Conservation (phyloP, 192 early-diverging fungal genomes). For the Borealophlyctis nickersoniae region DNA sequence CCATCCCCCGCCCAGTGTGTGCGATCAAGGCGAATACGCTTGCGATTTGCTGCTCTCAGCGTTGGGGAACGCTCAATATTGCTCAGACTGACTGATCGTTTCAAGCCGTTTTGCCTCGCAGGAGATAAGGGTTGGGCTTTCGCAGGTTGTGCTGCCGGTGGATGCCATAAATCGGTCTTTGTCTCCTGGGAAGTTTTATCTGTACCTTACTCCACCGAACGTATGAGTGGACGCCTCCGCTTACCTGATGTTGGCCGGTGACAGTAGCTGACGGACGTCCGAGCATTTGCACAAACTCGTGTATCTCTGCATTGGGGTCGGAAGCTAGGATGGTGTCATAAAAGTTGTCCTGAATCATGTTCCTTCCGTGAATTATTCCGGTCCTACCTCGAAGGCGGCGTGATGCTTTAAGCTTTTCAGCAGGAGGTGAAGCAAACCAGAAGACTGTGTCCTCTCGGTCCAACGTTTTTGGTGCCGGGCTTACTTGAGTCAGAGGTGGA, state of each 20-base stretch:
- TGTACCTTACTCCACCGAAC: neutral
- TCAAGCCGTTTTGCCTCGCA: neutral
- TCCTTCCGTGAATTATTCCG: neutral
- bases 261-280: neutral
- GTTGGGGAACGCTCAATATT: conserved; percentile 11
- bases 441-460: conserved; percentile 15
- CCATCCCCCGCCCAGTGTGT: conserved; percentile 5
- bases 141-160: neutral
- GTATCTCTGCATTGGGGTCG: neutral
- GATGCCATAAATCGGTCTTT: neutral
- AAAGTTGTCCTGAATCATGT: neutral
- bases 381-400: neutral
- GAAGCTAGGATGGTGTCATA: neutral
- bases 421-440: conserved; percentile 13
- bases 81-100: conserved; percentile 14
- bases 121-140: neutral
- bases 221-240: neutral
- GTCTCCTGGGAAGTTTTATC: neutral
- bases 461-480: neutral
- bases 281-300: neutral
- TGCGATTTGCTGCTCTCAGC: neutral
- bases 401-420: neutral
- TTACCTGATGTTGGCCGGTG: neutral
- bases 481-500: conserved; percentile 11
- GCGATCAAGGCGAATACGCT: conserved; percentile 6